Evolutionary conservation across 495 filamentous ascomycete species (phyloP).

Genomic region (Daldinia grandis): DNA sequence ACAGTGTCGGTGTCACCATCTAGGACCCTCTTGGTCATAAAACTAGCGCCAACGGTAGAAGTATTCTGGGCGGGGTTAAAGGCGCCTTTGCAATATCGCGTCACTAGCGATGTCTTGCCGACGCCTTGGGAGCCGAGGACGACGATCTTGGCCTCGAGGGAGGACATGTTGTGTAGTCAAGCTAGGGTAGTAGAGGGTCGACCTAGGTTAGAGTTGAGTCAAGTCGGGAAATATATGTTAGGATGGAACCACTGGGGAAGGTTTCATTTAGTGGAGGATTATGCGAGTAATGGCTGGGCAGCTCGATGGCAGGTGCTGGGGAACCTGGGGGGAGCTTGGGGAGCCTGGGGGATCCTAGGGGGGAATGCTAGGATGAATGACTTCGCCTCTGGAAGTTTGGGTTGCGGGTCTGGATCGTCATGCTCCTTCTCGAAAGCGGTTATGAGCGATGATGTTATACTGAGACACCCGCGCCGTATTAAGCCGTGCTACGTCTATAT

Average conservation of each 20-base stretch:
- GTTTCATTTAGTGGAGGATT: conserved; percentile 1
- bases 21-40: conserved; percentile 90
- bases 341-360: background rate
- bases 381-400: conserved; percentile 25
- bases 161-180: conserved; percentile 52
- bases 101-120: conserved; percentile 92
- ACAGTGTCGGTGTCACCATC: conserved; percentile 81
- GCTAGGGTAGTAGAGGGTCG: background rate
- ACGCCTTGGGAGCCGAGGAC: conserved; percentile 91
- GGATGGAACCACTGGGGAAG: background rate
- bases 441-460: conserved; percentile 2
- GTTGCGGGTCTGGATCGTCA: conserved; percentile 39
- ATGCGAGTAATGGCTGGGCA: conserved; percentile 13
- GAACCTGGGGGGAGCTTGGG: background rate
- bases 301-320: conserved; percentile 7
- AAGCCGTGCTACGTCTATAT: background rate
- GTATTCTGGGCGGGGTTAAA: conserved; percentile 74
- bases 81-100: conserved; percentile 82
- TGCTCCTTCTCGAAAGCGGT: conserved; percentile 35
- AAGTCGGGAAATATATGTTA: background rate
- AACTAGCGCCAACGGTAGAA: conserved; percentile 91
- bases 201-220: background rate
- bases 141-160: conserved; percentile 91
- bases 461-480: conserved; percentile 5
- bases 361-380: conserved; percentile 21